phyloP scores from a whole-genome alignment of 805 yeast species.

The Hemisphaericaspora nanyangensis region DNA sequence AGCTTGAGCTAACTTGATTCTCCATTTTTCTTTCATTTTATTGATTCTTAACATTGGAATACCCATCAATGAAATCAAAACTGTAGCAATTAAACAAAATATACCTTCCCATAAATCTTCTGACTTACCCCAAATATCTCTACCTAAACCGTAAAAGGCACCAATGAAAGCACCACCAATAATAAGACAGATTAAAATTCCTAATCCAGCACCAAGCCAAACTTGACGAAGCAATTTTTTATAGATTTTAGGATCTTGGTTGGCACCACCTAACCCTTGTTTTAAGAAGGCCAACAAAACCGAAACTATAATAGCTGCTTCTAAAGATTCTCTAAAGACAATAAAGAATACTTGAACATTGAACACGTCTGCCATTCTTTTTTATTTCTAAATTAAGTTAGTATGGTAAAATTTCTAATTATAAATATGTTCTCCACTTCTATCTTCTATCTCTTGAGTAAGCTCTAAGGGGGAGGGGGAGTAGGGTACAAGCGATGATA shows the following conservation, averaged over 20 bases:
- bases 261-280: slow-evolving; percentile 65
- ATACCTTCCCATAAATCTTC: slow-evolving; percentile 96
- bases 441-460: not conserved
- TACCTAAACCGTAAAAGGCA: slow-evolving; percentile 75
- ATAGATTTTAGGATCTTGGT: slow-evolving; percentile 47
- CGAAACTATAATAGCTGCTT: slow-evolving; percentile 83
- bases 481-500: not conserved
- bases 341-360: slow-evolving; percentile 75
- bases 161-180: slow-evolving; percentile 92
- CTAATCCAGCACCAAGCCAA: slow-evolving; percentile 73
- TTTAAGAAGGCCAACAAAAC: slow-evolving; percentile 84
- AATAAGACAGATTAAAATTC: slow-evolving; percentile 70
- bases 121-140: slow-evolving; percentile 78
- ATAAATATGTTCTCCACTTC: not conserved
- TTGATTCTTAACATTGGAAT: slow-evolving; percentile 89
- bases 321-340: slow-evolving; percentile 85
- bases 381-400: not conserved
- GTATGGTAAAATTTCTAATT: not conserved
- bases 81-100: slow-evolving; percentile 80
- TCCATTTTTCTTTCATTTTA: slow-evolving; percentile 94
- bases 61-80: slow-evolving; percentile 87
- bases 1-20: slow-evolving; percentile 83
- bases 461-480: not conserved
- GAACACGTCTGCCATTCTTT: slow-evolving; percentile 49
- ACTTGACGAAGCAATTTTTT: slow-evolving; percentile 65